Percentiles rank a stretch among this genome's conserved stretches.
Conservation (phyloP, 768 basidiomycete genomes). For the Calocybe cyanea region DNA sequence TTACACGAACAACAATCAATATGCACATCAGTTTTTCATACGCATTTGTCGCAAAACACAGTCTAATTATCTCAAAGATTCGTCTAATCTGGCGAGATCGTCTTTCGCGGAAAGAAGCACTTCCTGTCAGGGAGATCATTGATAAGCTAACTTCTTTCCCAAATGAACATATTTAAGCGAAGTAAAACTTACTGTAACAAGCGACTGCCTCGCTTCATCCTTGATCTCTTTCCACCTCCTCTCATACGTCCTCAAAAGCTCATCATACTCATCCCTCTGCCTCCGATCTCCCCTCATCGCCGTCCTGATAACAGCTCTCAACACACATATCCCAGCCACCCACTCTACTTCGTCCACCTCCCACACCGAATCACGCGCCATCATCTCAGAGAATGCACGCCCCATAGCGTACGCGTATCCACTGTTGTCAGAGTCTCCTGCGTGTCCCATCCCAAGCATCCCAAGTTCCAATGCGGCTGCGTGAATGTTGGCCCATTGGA, state of each 20-base stretch:
- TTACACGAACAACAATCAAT: no score
- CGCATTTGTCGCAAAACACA: slow-evolving; percentile 1
- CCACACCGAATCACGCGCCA: slow-evolving; percentile 65
- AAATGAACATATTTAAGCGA: not conserved
- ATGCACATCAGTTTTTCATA: no score
- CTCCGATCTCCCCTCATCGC: slow-evolving; percentile 42
- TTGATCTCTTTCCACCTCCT: slow-evolving; percentile 70
- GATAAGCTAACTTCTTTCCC: no score
- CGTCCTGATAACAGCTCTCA: slow-evolving; percentile 55
- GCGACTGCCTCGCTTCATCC: slow-evolving; percentile 59
- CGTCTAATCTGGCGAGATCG: slow-evolving; percentile 46
- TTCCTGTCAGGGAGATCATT: slow-evolving; percentile 29
- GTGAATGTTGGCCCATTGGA: slow-evolving; percentile 66
- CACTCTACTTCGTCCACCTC: slow-evolving; percentile 65
- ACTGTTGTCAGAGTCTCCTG: slow-evolving; percentile 34
- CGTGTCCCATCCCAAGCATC: slow-evolving; percentile 41
- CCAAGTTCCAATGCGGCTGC: slow-evolving; percentile 61
- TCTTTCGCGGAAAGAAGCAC: slow-evolving; percentile 49
- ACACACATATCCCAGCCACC: slow-evolving; percentile 60
- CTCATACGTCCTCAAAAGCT: slow-evolving; percentile 53
- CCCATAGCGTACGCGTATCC: slow-evolving; percentile 42
- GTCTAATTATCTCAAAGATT: slow-evolving; percentile 16
- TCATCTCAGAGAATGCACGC: slow-evolving; percentile 52
- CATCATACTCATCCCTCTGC: slow-evolving; percentile 52
- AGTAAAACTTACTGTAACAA: slow-evolving; percentile 56